Conservation (phyloP, 225 moss, liverwort and hornwort species). For the Pseudisothecium myosuroides region DNA sequence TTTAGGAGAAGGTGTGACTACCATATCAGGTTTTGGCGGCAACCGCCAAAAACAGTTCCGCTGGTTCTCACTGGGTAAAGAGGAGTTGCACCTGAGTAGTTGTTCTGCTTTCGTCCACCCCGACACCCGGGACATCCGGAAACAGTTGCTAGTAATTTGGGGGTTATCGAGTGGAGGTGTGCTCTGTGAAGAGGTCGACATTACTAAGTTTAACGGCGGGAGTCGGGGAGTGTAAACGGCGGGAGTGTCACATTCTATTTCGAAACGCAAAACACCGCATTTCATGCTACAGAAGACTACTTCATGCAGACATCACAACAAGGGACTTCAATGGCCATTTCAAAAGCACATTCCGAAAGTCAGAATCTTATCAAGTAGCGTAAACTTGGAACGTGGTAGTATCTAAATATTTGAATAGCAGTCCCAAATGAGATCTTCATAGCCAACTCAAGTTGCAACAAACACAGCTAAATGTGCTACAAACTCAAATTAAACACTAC, state of each 20-base stretch:
- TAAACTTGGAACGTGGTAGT: background rate
- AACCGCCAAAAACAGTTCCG: background rate
- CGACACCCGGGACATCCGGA: background rate
- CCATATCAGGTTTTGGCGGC: background rate
- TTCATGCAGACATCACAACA: background rate
- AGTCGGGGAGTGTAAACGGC: background rate
- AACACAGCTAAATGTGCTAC: background rate
- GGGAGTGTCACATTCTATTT: background rate
- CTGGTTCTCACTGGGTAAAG: background rate
- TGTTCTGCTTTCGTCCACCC: background rate
- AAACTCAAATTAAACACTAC: background rate
- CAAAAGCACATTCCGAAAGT: background rate
- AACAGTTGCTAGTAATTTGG: background rate
- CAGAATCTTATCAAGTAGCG: background rate
- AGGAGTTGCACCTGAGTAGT: background rate
- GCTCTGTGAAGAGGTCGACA: background rate
- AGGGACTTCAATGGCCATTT: background rate
- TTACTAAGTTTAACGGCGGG: background rate
- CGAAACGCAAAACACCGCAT: background rate
- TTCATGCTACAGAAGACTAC: background rate
- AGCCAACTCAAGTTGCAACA: background rate
- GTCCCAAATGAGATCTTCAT: background rate
- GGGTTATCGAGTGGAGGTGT: background rate
- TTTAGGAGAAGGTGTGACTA: too few relatives aligned
- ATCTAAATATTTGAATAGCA: background rate